A percentile compares a stretch with the other conserved stretches of the same genome.
phyloP scores from a whole-genome alignment of 345 rosid species.

The Noccaea caerulescens region DNA sequence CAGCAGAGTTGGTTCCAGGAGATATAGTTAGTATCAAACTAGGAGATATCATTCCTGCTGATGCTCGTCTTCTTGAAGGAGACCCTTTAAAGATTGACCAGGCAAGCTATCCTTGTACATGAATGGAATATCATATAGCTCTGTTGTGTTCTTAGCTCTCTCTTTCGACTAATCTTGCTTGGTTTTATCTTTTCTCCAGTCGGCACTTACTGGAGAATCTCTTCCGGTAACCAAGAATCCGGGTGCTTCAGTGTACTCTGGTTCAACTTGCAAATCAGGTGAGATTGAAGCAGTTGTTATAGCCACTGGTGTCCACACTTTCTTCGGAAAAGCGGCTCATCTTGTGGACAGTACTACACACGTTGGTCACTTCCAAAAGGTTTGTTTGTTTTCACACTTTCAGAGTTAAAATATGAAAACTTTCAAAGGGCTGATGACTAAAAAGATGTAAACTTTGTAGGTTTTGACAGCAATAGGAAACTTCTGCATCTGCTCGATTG shows the following conservation, averaged over 20 bases:
- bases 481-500: slow-evolving; percentile 95
- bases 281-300: slow-evolving; percentile 91
- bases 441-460: slow-evolving; percentile 37
- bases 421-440: background rate
- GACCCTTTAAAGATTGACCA: slow-evolving; percentile 76
- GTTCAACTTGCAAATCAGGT: slow-evolving; percentile 93
- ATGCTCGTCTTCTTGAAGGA: slow-evolving; percentile 77
- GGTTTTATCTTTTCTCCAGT: slow-evolving; percentile 41
- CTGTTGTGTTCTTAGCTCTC: background rate
- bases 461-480: slow-evolving; percentile 88
- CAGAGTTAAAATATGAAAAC: background rate
- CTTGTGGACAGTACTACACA: slow-evolving; percentile 87
- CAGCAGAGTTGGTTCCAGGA: slow-evolving; percentile 72
- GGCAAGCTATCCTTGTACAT: slow-evolving; percentile 37
- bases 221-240: slow-evolving; percentile 77
- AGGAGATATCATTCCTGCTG: slow-evolving; percentile 74
- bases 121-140: background rate
- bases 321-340: slow-evolving; percentile 96
- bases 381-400: slow-evolving; percentile 35
- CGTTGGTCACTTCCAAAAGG: slow-evolving; percentile 93
- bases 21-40: slow-evolving; percentile 49
- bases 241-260: slow-evolving; percentile 79
- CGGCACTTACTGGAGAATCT: slow-evolving; percentile 63
- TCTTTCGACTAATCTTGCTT: slow-evolving; percentile 20
- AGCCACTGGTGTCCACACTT: slow-evolving; percentile 90